Evolutionary conservation across 805 yeast species (phyloP).

Genomic region (Candida endomychidarum): DNA sequence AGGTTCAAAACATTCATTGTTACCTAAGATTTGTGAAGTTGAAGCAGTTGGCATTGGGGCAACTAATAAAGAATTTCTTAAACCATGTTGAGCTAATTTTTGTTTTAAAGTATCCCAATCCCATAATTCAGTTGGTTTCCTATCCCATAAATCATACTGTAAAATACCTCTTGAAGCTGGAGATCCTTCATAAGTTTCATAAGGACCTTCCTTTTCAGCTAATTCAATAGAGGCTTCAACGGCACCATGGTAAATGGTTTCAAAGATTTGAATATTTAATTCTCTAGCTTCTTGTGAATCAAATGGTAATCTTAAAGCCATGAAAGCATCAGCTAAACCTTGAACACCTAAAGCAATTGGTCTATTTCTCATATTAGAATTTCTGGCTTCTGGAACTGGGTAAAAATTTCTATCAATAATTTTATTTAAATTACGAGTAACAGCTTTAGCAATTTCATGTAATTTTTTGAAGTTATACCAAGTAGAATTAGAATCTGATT

Average conservation of each 20-base stretch:
- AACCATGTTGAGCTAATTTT: conserved; percentile 48
- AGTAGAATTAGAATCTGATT: conserved; percentile 37
- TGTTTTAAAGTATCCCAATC: conserved; percentile 59
- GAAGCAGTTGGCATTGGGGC: conserved; percentile 73
- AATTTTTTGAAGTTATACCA: conserved; percentile 58
- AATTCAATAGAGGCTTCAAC: conserved; percentile 57
- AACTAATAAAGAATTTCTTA: conserved; percentile 58
- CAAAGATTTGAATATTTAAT: conserved; percentile 58
- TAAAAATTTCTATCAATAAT: conserved; percentile 57
- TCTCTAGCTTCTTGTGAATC: conserved; percentile 58
- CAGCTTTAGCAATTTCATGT: conserved; percentile 54
- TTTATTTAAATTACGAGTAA: conserved; percentile 54
- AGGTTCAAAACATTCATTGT: conserved; percentile 64
- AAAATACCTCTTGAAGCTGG: conserved; percentile 59
- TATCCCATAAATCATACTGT: conserved; percentile 59
- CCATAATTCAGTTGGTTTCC: conserved; percentile 58
- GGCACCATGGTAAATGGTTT: conserved; percentile 61
- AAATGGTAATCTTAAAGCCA: conserved; percentile 55
- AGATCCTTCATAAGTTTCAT: conserved; percentile 52
- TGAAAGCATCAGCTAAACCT: conserved; percentile 60
- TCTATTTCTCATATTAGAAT: conserved; percentile 56
- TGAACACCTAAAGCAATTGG: conserved; percentile 66
- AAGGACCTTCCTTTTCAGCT: conserved; percentile 51
- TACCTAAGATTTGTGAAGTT: conserved; percentile 61
- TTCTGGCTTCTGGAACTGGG: conserved; percentile 55